Percentiles rank a stretch among this genome's conserved stretches.
Conservation (phyloP, 2,329 filamentous ascomycete species). For the Leptographium radiaticola region DNA sequence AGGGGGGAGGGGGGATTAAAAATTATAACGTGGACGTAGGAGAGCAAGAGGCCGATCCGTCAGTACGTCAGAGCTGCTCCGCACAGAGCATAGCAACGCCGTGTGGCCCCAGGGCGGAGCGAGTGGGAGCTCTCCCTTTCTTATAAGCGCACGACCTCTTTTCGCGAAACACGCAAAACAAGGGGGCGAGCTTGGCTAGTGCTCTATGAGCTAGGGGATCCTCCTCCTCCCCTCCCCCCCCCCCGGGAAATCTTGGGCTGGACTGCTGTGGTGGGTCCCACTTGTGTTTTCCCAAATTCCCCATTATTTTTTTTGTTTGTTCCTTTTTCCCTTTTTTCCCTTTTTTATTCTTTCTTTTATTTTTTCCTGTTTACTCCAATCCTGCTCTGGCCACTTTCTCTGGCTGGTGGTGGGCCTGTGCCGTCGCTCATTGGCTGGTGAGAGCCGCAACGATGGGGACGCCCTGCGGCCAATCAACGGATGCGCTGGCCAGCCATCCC, state of each 20-base stretch:
- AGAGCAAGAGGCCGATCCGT: not conserved
- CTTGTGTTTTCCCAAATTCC: not conserved
- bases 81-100: constrained; percentile 2
- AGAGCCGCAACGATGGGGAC: not conserved
- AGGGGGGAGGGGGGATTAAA: not conserved
- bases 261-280: not conserved
- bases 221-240: not conserved
- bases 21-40: not conserved
- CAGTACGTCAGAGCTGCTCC: not conserved
- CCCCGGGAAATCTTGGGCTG: not conserved
- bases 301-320: not conserved
- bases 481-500: not conserved
- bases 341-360: not conserved
- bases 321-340: not conserved
- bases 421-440: not conserved
- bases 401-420: not conserved
- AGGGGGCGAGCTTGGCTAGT: not conserved
- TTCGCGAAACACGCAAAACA: not conserved
- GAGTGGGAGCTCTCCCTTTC: constrained; percentile 7
- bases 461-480: not conserved
- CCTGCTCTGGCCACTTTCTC: not conserved
- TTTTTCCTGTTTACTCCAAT: too few species aligned
- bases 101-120: not conserved
- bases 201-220: too few species aligned
- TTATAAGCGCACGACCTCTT: constrained; percentile 2